Conservation (phyloP, 257 asterid species). For the Knoxia roxburghii region DNA sequence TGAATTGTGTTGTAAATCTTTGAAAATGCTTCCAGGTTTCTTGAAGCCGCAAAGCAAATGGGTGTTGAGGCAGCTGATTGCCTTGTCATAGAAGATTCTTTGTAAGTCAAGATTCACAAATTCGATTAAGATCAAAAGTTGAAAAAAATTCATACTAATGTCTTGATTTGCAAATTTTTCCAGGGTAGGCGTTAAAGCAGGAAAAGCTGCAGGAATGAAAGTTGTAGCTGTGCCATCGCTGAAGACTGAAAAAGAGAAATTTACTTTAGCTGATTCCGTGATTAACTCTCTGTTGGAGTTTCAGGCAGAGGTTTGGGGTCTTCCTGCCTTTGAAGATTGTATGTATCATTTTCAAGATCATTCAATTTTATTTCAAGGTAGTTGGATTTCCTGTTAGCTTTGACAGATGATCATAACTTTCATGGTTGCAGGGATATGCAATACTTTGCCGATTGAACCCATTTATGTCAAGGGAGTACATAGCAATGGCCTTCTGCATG, state of each 20-base stretch:
- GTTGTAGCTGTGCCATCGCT: constrained; percentile 88
- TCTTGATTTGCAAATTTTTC: constrained; percentile 10
- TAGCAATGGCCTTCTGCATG: constrained; percentile 47
- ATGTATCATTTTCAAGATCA: constrained; percentile 17
- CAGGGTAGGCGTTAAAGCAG: constrained; percentile 91
- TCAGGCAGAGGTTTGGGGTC: constrained; percentile 80
- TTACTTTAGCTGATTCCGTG: constrained; percentile 56
- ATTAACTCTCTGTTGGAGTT: constrained; percentile 71
- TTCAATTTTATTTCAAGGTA: constrained; percentile 2
- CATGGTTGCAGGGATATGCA: constrained; percentile 52
- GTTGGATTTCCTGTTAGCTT: not conserved
- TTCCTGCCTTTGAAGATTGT: constrained; percentile 79
- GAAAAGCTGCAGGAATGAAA: constrained; percentile 83
- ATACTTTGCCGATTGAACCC: constrained; percentile 63
- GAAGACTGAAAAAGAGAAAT: constrained; percentile 46
- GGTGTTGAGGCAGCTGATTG: constrained; percentile 56
- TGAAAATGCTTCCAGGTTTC: constrained; percentile 45
- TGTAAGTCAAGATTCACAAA: constrained; percentile 38
- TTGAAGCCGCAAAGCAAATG: constrained; percentile 88
- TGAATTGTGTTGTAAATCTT: constrained; percentile 7
- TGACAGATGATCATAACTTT: constrained; percentile 11
- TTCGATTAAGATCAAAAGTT: not conserved
- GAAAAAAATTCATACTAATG: not conserved
- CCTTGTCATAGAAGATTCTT: constrained; percentile 86
- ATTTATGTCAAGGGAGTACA: constrained; percentile 41